A percentile compares a stretch with the other conserved stretches of the same genome.
Evolutionary conservation across 495 filamentous ascomycete genomes (phyloP).

Genomic region (Penicillium atrosanguineum): DNA sequence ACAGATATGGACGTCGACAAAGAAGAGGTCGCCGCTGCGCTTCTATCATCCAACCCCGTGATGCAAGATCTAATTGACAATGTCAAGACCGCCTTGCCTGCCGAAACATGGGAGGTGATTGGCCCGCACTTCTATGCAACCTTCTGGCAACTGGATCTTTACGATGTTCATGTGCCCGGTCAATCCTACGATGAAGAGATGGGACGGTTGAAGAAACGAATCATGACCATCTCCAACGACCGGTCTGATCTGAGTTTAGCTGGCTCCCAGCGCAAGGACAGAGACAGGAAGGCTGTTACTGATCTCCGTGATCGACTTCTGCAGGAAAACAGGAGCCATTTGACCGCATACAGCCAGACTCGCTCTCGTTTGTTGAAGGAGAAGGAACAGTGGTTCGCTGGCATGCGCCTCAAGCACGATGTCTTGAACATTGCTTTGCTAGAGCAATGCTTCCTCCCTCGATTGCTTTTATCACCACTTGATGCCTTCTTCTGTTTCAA

Average conservation of each 20-base stretch:
- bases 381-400: constrained; percentile 75
- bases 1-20: constrained; percentile 41
- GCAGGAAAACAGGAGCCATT: constrained; percentile 66
- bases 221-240: constrained; percentile 63
- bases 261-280: constrained; percentile 62
- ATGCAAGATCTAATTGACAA: constrained; percentile 72
- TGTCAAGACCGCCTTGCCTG: constrained; percentile 59
- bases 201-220: constrained; percentile 56
- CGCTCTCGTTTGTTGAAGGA: constrained; percentile 67
- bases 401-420: constrained; percentile 59
- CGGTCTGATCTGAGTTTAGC: constrained; percentile 64
- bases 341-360: constrained; percentile 61
- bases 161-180: constrained; percentile 72
- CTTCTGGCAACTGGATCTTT: constrained; percentile 87
- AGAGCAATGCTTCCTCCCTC: constrained; percentile 87
- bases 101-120: constrained; percentile 61
- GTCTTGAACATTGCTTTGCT: constrained; percentile 70
- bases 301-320: constrained; percentile 61
- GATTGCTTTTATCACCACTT: constrained; percentile 74
- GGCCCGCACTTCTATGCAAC: constrained; percentile 79
- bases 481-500: constrained; percentile 86
- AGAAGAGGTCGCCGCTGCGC: constrained; percentile 16
- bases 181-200: constrained; percentile 73
- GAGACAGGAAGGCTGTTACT: constrained; percentile 56
- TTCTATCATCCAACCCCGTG: constrained; percentile 60